These are phyloP conservation scores for Ascosphaera acerosa DNA, from an alignment of 2,329 filamentous ascomycete species.

Conservation along the genomic window DNA sequence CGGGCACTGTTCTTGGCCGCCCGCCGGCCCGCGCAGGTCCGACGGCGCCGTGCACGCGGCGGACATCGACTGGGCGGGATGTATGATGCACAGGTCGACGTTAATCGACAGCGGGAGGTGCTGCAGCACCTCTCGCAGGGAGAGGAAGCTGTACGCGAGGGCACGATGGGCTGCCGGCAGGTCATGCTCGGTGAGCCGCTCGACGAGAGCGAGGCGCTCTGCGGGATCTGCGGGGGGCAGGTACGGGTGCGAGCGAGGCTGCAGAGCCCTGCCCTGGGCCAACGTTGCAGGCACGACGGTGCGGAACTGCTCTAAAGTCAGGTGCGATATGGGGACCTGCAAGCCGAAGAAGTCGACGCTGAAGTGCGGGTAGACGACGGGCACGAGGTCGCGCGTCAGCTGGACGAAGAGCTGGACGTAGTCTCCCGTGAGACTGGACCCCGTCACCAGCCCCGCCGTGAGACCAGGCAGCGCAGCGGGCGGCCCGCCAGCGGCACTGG, in stretches of 20 bases:
- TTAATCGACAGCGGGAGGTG: constrained; percentile 57
- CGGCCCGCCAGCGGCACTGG: neutral
- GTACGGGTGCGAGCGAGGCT: constrained; percentile 2
- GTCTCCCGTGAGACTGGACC: constrained; percentile 85
- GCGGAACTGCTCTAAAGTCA: constrained; percentile 38
- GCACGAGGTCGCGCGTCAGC: constrained; percentile 63
- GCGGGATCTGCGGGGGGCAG: constrained; percentile 1
- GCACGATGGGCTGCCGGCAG: constrained; percentile 43
- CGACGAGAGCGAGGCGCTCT: constrained; percentile 9
- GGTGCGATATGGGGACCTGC: constrained; percentile 55
- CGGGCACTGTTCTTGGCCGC: constrained; percentile 48
- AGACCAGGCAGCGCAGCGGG: constrained; percentile 49
- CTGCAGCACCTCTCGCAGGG: constrained; percentile 49
- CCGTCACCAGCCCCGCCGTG: constrained; percentile 68
- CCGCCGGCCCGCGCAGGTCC: constrained; percentile 2
- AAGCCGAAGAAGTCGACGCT: constrained; percentile 49
- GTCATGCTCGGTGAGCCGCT: constrained; percentile 13
- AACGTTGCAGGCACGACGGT: constrained; percentile 19
- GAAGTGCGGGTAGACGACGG: constrained; percentile 72
- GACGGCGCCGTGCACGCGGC: neutral
- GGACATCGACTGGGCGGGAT: constrained; percentile 31
- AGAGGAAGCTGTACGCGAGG: constrained; percentile 51
- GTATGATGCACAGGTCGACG: constrained; percentile 76
- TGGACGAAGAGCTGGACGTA: constrained; percentile 85
- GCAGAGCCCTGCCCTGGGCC: constrained; percentile 1